These are phyloP conservation scores for Geotrichum siamense DNA, from an alignment of 1,139 yeast species.

Conservation along the genomic window DNA sequence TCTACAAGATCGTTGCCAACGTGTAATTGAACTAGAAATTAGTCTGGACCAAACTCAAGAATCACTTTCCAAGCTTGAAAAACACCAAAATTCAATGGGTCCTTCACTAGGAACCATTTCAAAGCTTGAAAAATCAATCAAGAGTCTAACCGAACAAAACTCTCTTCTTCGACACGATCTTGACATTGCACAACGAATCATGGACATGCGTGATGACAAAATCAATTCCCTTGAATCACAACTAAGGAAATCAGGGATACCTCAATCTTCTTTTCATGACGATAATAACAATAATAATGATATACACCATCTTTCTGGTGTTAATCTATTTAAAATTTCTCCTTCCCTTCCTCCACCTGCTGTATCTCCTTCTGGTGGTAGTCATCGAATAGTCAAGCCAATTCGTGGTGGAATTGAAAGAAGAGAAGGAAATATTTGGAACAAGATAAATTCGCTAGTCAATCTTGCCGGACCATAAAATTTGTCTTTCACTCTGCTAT, in stretches of 20 bases:
- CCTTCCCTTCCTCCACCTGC: neutral
- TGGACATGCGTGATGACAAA: constrained; percentile 53
- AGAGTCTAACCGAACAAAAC: constrained; percentile 44
- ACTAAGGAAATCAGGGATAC: neutral
- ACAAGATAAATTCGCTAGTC: constrained; percentile 1
- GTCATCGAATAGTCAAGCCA: constrained; percentile 50
- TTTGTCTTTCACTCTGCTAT: too few species aligned
- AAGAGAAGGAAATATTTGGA: constrained; percentile 2
- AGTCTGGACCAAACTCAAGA: constrained; percentile 35
- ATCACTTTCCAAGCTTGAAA: neutral
- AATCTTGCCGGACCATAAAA: constrained; percentile 2
- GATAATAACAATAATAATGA: neutral
- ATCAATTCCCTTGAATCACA: constrained; percentile 47
- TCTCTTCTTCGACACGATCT: constrained; percentile 41
- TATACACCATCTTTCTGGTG: constrained; percentile 21
- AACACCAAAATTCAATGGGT: neutral
- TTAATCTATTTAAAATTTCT: neutral
- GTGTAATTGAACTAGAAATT: constrained; percentile 41
- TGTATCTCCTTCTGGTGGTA: neutral
- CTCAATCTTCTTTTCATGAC: neutral
- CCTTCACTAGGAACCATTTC: neutral
- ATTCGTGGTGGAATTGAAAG: constrained; percentile 33
- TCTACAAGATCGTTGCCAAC: constrained; percentile 39
- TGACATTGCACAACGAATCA: constrained; percentile 49
- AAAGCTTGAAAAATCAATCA: constrained; percentile 28